Conservation (phyloP, 2,329 filamentous ascomycete genomes). For the Raffaelea deltoideospora region DNA sequence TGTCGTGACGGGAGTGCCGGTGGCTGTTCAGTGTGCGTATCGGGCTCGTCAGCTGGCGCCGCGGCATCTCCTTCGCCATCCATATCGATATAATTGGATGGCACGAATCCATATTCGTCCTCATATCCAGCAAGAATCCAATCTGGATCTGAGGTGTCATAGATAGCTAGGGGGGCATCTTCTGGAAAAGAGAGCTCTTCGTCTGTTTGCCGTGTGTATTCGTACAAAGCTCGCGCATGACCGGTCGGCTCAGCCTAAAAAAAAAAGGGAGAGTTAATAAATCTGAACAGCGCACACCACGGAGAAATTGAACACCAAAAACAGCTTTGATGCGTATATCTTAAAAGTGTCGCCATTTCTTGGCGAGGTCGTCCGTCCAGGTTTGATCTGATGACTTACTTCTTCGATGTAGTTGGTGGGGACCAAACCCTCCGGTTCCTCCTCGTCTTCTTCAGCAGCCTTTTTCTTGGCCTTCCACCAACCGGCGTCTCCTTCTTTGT, state of each 20-base stretch:
- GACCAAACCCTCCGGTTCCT: constrained; percentile 79
- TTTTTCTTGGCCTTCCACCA: constrained; percentile 98
- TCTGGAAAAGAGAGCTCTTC: constrained; percentile 95
- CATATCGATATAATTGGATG: constrained; percentile 82
- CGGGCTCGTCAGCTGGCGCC: constrained; percentile 12
- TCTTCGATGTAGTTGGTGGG: constrained; percentile 93
- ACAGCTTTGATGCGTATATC: no score
- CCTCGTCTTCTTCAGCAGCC: constrained; percentile 67
- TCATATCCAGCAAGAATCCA: constrained; percentile 87
- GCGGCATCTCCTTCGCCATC: constrained; percentile 17
- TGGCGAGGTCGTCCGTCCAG: no score
- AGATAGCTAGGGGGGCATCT: constrained; percentile 69
- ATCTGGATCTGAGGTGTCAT: constrained; percentile 82
- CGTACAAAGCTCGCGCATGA: constrained; percentile 85
- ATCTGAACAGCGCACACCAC: no score
- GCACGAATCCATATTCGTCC: constrained; percentile 83
- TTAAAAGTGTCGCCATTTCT: no score
- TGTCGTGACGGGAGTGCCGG: constrained; percentile 30
- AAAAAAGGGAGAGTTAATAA: no score
- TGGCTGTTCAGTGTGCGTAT: constrained; percentile 25
- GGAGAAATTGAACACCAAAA: no score
- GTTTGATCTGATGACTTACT: constrained; percentile 40
- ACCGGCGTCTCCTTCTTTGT: constrained; percentile 56
- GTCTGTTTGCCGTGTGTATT: constrained; percentile 93
- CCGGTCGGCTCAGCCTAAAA: constrained; percentile 37